phyloP scores from a whole-genome alignment of 768 basidiomycete species.

The Amanita pallidorosea region DNA sequence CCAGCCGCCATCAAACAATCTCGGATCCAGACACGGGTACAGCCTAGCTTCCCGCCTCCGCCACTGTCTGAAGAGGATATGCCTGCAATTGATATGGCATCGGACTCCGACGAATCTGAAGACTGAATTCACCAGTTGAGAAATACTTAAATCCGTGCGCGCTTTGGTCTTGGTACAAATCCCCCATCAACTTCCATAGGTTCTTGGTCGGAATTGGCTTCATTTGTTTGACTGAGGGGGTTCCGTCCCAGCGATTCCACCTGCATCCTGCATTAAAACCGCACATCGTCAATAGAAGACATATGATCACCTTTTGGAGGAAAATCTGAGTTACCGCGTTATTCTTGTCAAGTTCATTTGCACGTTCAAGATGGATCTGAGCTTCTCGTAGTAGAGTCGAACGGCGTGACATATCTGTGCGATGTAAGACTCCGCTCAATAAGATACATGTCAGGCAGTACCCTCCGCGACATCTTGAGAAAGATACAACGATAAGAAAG shows the following conservation, averaged over 20 bases:
- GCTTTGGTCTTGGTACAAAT: slow-evolving; percentile 20
- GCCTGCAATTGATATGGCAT: slow-evolving; percentile 68
- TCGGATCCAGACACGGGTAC: not conserved
- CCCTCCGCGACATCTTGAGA: slow-evolving; percentile 24
- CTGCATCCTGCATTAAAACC: not conserved
- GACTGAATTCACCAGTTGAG: not conserved
- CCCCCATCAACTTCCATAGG: slow-evolving; percentile 13
- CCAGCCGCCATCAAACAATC: not conserved
- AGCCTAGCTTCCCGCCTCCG: slow-evolving; percentile 2
- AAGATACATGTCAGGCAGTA: not conserved
- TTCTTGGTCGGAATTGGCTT: slow-evolving; percentile 13
- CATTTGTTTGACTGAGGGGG: not conserved
- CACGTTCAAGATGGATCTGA: slow-evolving; percentile 55
- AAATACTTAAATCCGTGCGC: slow-evolving; percentile 16
- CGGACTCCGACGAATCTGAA: slow-evolving; percentile 60
- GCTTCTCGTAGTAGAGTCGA: slow-evolving; percentile 37
- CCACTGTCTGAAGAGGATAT: slow-evolving; percentile 45
- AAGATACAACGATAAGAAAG: slow-evolving; percentile 58
- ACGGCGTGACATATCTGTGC: slow-evolving; percentile 13
- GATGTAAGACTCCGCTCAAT: not conserved
- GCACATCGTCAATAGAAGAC: not conserved
- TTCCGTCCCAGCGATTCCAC: not conserved
- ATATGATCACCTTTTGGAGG: slow-evolving; percentile 33
- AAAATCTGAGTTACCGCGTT: slow-evolving; percentile 44
- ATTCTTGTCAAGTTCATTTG: slow-evolving; percentile 45